Base-by-base conservation (phyloP, 2,329 filamentous ascomycete genomes). In the Diaporthe nobilis region DNA sequence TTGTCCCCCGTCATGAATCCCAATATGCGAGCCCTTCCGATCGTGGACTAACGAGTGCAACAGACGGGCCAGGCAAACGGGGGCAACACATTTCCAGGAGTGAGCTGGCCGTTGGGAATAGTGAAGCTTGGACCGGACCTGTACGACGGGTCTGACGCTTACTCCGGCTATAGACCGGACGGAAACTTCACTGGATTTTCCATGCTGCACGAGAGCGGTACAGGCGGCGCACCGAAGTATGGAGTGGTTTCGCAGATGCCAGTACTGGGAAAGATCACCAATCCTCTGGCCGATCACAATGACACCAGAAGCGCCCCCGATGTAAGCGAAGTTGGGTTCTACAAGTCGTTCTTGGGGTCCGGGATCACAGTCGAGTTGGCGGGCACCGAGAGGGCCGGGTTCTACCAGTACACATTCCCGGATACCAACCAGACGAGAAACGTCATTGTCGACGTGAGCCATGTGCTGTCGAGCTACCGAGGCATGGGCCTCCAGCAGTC, bases 151-250 rank as follows among this genome's bases (percentile, higher is more conserved):
- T 83, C 82, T 13, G 88, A 90, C 77, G 85, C 85, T 31, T 90
- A 90, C 78, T 90, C 88, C 3, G 89, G 89, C 22, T 91, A 89
- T n/a, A 58, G 86, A 63, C 79, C 85, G 0, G 82, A 82, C 39
- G 90, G 90, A 4, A 86, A 88, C 44, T 89, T 92, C 77, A 89
- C 87, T 2, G 91, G 90, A 25, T 92, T 92, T 81, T 90, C 88
- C 75, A 86, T 93, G 88, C 89, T 93, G 79, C 92, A 93, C 78
- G 91, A 93, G 80, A 90, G 89, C 76, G 92, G 92, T 4, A 94
- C 92, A 0, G 92, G 92, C 10, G 92, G 92, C 1, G 91, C 91
- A 1, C 91, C 92, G 1, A 94, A 94, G 81, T 94, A 94, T 76
- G 92, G 92, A 6, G 90, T 93, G 2, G 89, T 92, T 44, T 85